phyloP scores from a whole-genome alignment of 78 protist genomes.

The Chrysochromulina tobinii region DNA sequence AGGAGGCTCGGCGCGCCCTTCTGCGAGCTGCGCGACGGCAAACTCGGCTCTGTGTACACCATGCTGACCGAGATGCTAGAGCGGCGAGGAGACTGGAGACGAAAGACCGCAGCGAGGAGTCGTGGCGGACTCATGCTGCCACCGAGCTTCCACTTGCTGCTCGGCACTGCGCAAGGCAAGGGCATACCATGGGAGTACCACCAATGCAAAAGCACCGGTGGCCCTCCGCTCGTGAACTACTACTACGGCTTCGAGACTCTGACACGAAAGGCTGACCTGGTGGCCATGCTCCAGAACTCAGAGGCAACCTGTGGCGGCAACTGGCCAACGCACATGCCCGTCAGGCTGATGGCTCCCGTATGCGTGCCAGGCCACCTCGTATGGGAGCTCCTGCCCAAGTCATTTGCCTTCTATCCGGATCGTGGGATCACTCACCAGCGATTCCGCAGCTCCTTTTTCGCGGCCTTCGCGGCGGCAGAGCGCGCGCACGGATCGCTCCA shows the following conservation, averaged over 20 bases:
- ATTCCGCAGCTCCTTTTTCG: neutral
- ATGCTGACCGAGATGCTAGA: neutral
- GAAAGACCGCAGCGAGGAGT: neutral
- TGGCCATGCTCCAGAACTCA: neutral
- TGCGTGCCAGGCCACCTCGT: neutral
- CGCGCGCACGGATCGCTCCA: too few species aligned
- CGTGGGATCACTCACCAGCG: neutral
- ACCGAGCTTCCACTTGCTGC: neutral
- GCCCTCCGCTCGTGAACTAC: slow-evolving; percentile 3
- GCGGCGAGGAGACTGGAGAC: neutral
- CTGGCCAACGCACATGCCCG: neutral
- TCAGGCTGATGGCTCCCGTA: neutral
- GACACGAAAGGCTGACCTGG: neutral
- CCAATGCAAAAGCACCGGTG: too few species aligned
- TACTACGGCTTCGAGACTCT: neutral
- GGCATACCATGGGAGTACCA: neutral
- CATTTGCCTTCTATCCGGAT: neutral
- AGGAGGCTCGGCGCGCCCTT: neutral
- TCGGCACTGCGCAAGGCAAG: neutral
- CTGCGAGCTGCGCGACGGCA: neutral
- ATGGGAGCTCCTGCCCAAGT: neutral
- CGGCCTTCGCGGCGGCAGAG: neutral
- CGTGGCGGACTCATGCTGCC: neutral
- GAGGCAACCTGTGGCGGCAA: neutral
- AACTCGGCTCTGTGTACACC: neutral